Base-by-base conservation (phyloP, 2,329 filamentous ascomycete species). In the Trichoderma polysporum region DNA sequence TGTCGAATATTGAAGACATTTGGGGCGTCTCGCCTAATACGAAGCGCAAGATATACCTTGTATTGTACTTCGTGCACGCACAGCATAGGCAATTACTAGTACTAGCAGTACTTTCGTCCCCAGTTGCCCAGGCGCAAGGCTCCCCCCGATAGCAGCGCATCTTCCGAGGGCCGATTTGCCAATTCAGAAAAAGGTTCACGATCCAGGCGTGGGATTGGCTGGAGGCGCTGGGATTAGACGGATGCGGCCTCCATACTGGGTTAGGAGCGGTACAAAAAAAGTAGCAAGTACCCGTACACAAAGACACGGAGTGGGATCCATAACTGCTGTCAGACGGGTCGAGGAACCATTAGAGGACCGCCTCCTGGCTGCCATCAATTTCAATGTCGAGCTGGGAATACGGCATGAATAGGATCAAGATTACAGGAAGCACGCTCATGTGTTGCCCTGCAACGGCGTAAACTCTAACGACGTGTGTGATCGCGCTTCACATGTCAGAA, bases 391-490 rank as follows among this genome's bases (percentile, higher is more conserved):
- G 41, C 41, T 53, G 33, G 47, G 2, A 53, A 50, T 15, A 49
- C 57, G 59, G 59, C 59, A 62, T 62, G 29, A 62, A 53, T 60
- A 31, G 33, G 22, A 27, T 47, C 35, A 35, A 62, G 53, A 62
- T 62, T 62, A 29, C 59, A 62, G 59, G 59, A 62, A 62, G 33
- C 47, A 53, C 17, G 8, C 22, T 62, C 33, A 62, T 62, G 59
- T 62, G 47, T 39, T 39, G 45, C 27, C 41, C 45, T 52, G 58
- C 41, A 52, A 19, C 45, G 29, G 57, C 49, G 57, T 19, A 35
- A 49, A 50, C 57, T 47, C 56, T 59, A 59, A 56, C 19, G 41
- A 19, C 19, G 25, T 50, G 45, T 22, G 41, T 25, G 29, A 17
- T 19, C 13, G 53, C 17, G 13, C 45, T 47, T 25, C n/a, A 19